Base-by-base conservation (phyloP, 441 rosid species). In the Raphanus hybrid region DNA sequence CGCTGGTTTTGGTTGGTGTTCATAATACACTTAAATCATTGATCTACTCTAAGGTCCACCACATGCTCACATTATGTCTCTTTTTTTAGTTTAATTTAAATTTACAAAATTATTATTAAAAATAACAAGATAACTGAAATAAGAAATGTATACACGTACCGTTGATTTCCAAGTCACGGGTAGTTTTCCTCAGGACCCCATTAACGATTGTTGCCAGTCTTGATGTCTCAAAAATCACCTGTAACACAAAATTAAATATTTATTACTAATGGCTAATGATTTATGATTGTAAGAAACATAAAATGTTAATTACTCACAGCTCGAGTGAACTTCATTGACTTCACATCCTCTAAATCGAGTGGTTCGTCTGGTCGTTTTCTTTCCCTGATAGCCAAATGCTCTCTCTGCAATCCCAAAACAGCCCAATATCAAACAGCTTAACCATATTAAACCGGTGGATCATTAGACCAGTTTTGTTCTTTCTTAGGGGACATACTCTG, bases 171-270 rank as follows among this genome's bases (percentile, higher is more conserved):
- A 93, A 80, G 78, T 91, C 95, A 78, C 82, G 70, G 61, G 98
- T 93, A 5, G 97, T 89, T 80, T 93, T 93, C 84, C 98, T 91
- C 73, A 93, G 76, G 75, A 93, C 98, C 37, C 98, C 98, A 84
- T 93, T 93, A 48, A 93, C 98, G 37, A 93, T 83, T 55, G 98
- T 90, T 62, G 98, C 98, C 75, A 93, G 85, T 84, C 98, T 89
- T 78, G 93, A 93, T 41, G 98, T 90, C 88, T 93, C 97, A 82
- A 85, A 84, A n/a, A 93, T 90, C 75, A 91, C 94, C 97, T 92
- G 85, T 83, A 82, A 34, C 5, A 63, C n/a, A 20, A 12, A 2
- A 8, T 15, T 54, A 15, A 18, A 4, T 7, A 69, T 18, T 65
- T 39, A 27, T 55, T 55, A n/a, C 32, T 55, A 57, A 29, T 41